Evolutionary conservation across 129 eudicot genomes (phyloP), one percentile per base, ranked within the genome.

Genomic region (Artemisia argyi): DNA sequence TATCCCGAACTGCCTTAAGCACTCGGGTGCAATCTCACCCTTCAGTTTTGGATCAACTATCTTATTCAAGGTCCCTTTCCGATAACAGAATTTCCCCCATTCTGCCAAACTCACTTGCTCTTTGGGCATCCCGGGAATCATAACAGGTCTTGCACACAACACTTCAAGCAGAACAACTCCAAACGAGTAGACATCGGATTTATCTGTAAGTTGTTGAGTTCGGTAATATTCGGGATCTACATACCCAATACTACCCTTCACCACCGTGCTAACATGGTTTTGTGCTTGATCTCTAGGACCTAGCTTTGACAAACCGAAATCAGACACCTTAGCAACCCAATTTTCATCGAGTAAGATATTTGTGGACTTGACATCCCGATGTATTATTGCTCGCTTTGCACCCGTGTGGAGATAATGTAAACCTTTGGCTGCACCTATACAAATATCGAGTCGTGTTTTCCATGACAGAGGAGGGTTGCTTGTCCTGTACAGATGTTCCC

Each of bases 341-440:
- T 84, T 81, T 55, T 84, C 83, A 26, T 84, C 85, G 10, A 80
- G 68, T 47, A 84, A 50, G 28, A 85, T 85, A 35, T 85, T 81
- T 3, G 89, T 81, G n/a, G 89, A 78, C 75, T 85, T 85, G 46
- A 85, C 77, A 24, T 85, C 89, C 0, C 89, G 75, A 63, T 85
- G 89, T 66, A 85, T 85, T 30, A 85, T 81, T 0, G 44, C 35
- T 0, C 79, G 82, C 11, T 75, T 81, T 14, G 81, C 82, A 18
- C 86, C 81, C 0, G 81, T 73, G 66, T 85, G 89, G 16, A 85
- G 82, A 67, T 85, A 85, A 48, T 74, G 72, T 67, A 85, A 68
- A 61, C 89, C 91, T 64, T 73, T 60, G 6, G 91, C 91, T 22
- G 85, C 84, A 4, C 92, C 92, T 5, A 86, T 76, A 80, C 86